These are phyloP conservation scores for Chlorophyllum brunneum DNA, from an alignment of 768 basidiomycete species.

Conservation along the genomic window DNA sequence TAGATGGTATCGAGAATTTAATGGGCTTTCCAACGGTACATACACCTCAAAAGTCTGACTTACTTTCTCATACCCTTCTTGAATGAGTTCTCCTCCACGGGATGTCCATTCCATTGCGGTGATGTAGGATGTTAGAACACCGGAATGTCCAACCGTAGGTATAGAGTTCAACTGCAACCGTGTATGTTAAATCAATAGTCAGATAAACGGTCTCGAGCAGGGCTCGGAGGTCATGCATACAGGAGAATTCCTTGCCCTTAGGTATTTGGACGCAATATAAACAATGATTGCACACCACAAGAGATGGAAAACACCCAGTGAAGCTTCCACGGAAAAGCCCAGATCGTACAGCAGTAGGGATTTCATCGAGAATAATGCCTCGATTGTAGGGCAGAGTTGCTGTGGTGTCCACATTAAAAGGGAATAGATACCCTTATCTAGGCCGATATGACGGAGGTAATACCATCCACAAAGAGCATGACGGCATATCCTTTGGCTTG, in stretches of 20 bases:
- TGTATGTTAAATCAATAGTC: not conserved
- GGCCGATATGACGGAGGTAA: too few species aligned
- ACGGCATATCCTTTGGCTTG: too few species aligned
- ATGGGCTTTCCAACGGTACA: too few species aligned
- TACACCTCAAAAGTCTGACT: not conserved
- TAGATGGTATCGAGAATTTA: not conserved
- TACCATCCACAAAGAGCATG: too few species aligned
- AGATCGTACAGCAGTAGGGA: not conserved
- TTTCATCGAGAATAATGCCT: too few species aligned
- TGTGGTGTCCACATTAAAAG: too few species aligned
- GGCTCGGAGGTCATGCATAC: not conserved
- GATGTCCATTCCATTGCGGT: conserved; percentile 20
- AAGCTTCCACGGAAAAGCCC: not conserved
- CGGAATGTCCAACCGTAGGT: conserved; percentile 21
- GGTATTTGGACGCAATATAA: not conserved
- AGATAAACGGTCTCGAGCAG: not conserved
- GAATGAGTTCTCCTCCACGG: conserved; percentile 20
- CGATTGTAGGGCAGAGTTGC: too few species aligned
- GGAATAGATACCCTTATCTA: too few species aligned
- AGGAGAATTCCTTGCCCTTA: not conserved
- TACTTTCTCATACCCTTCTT: conserved; percentile 22
- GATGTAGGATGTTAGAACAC: conserved; percentile 21
- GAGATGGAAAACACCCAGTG: not conserved
- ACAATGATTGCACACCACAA: not conserved
- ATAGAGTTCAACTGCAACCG: conserved; percentile 9